Percentiles rank a stretch among this genome's conserved stretches.
Evolutionary conservation across 2,329 filamentous ascomycete genomes (phyloP).

Genomic region (Ceratocystis cacaofunesta): DNA sequence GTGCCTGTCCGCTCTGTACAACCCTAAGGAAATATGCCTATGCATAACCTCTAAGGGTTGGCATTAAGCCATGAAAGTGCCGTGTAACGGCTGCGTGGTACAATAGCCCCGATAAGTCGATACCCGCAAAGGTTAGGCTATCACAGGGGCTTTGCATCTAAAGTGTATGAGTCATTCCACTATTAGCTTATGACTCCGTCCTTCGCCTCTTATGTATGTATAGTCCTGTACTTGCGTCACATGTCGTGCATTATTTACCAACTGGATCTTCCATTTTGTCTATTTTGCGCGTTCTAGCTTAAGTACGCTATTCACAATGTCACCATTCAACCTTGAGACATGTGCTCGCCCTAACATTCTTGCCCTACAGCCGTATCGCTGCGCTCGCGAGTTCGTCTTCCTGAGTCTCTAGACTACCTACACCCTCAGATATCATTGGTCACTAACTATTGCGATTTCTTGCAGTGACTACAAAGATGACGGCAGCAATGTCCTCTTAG

Average conservation of each 20-base stretch:
- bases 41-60: too few relatives aligned
- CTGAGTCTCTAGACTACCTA: background rate
- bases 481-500: slow-evolving; percentile 85
- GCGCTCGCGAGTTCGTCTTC: slow-evolving; percentile 57
- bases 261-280: background rate
- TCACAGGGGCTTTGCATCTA: slow-evolving; percentile 8
- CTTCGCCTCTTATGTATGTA: background rate
- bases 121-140: background rate
- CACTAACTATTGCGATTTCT: slow-evolving; percentile 19
- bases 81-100: background rate
- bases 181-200: background rate
- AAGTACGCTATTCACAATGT: slow-evolving; percentile 27
- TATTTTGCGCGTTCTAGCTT: background rate
- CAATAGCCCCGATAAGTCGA: background rate
- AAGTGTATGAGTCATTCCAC: slow-evolving; percentile 12
- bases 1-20: too few relatives aligned
- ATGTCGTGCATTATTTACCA: background rate
- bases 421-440: background rate
- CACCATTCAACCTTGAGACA: slow-evolving; percentile 55
- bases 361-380: slow-evolving; percentile 62
- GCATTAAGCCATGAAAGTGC: background rate
- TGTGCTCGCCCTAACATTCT: slow-evolving; percentile 68
- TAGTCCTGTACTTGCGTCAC: background rate
- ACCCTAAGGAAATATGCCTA: too few relatives aligned
- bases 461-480: slow-evolving; percentile 95